Conservation (phyloP, 345 rosid genomes). For the Arabidopsis thaliana region TAIR10.1 NC_003076.8:21250001-21250500, state of each 20-base stretch:
- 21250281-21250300: too few relatives aligned
- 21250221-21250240: background rate
- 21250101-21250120: too few relatives aligned
- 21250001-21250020: background rate
- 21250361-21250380: background rate
- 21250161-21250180: background rate
- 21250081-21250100: constrained; percentile 21
- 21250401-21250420: background rate
- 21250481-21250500: too few relatives aligned
- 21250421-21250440: background rate
- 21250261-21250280: too few relatives aligned
- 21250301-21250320: background rate
- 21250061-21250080: constrained; percentile 44
- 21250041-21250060: constrained; percentile 18
- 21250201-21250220: background rate
- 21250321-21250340: background rate
- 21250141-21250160: background rate
- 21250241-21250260: background rate
- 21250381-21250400: background rate
- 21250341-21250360: background rate
- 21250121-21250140: background rate
- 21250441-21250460: background rate
- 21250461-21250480: too few relatives aligned
- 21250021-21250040: background rate
- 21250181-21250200: background rate